A percentile compares a stretch with the other conserved stretches of the same genome.
Conservation (phyloP, 305 asterid species). For the Salvia sclarea region DNA sequence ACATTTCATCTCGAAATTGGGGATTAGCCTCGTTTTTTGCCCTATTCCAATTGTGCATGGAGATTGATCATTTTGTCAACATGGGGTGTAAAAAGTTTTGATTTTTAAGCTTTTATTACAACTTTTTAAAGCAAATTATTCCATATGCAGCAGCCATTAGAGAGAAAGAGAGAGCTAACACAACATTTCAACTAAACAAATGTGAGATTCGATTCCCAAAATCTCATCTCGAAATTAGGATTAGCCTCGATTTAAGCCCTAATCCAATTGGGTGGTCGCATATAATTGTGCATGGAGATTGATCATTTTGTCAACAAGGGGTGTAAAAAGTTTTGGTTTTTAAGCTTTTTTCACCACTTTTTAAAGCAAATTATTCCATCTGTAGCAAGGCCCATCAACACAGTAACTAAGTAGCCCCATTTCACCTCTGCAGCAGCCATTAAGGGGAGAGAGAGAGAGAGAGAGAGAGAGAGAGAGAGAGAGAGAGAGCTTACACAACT, state of each 20-base stretch:
- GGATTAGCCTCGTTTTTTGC: not conserved
- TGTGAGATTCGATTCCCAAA: no score
- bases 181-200: no score
- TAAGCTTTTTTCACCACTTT: constrained; percentile 23
- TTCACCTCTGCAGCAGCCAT: no score
- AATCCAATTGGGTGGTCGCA: not conserved
- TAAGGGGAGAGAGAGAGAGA: not conserved
- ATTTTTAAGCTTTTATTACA: constrained; percentile 21
- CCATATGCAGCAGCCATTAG: not conserved
- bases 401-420: no score
- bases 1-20: not conserved
- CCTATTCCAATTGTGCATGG: constrained; percentile 11
- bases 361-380: constrained; percentile 25
- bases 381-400: constrained; percentile 28
- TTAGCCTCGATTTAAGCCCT: not conserved
- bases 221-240: no score
- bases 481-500: constrained; percentile 70
- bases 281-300: constrained; percentile 23
- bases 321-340: constrained; percentile 17
- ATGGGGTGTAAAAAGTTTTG: constrained; percentile 15
- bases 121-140: constrained; percentile 26
- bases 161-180: not conserved
- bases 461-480: constrained; percentile 8
- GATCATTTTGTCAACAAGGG: not conserved
- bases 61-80: not conserved